Base-by-base conservation (phyloP, 129 eudicot genomes). In the Daucus carota region DNA sequence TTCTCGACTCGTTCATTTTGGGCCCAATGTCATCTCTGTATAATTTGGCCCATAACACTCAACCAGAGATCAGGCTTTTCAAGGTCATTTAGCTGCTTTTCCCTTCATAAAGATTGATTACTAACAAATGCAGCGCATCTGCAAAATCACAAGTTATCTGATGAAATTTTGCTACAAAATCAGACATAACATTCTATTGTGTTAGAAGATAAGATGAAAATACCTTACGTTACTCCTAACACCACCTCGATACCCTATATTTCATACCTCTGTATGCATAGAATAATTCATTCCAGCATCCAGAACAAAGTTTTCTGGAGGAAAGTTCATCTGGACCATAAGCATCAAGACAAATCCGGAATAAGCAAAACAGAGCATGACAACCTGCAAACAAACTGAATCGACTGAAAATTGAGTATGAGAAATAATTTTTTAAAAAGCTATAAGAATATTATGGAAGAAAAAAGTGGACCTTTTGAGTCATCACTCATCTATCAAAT, bases 401-500 rank as follows among this genome's bases (percentile, higher is more conserved):
- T 6, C n/a, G 6, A 34, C 40, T 7, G 12, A 20, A 36, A 31
- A 67, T 34, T 67, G 16, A 31, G 72, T 67, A 33, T 34, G 44
- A 67, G 40, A 17, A 32, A 34, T 17, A 18, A 67, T 28, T 18
- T 36, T 4, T 2, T 1, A 33, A 18, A 67, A 38, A n/a, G n/a
- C n/a, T n/a, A 38, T 70, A 70, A 45, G 32, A 40, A 36, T 16
- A 77, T 14, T 60, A 33, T 2, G 32, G 63, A 4, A 40, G 62
- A 33, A 38, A 16, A 14, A 65, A 44, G 10, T 20, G 28, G 18
- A 67, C 80, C 74, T 77, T 20, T n/a, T 1, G 29, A 73, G 28
- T 78, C 79, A 79, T 67, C 60, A 66, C 44, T 79, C 85, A 16
- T 86, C 86, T 74, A 85, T 84, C 76, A 89, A 77, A 75, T 84